phyloP scores from a whole-genome alignment of 2,329 filamentous ascomycete species.

The Paraphoma chrysanthemicola region DNA sequence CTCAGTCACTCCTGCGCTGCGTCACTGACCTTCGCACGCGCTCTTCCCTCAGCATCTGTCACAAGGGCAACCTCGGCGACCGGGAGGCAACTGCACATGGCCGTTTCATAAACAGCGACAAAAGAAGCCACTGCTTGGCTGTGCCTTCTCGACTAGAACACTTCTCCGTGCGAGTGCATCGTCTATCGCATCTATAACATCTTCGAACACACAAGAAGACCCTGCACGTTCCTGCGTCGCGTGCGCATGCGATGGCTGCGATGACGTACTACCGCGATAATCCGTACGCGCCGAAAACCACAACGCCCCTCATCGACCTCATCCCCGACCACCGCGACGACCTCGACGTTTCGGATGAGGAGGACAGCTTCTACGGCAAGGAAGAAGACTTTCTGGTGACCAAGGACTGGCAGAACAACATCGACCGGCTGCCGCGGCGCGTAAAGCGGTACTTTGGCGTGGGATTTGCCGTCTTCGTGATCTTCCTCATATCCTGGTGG shows the following conservation, averaged over 20 bases:
- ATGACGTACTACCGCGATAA: conserved; percentile 40
- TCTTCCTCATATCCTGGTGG: conserved; percentile 46
- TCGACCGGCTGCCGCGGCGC: conserved; percentile 43
- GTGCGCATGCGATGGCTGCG: neutral
- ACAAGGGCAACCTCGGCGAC: conserved; percentile 1
- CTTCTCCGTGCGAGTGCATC: neutral
- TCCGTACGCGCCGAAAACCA: conserved; percentile 19
- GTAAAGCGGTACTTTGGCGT: conserved; percentile 46
- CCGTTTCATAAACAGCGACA: neutral
- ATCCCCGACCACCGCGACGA: conserved; percentile 33
- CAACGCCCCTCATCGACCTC: conserved; percentile 38
- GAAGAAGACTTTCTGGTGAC: conserved; percentile 44
- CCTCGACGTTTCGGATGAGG: conserved; percentile 49
- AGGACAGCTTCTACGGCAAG: conserved; percentile 44
- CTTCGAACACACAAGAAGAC: neutral
- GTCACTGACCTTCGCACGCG: neutral
- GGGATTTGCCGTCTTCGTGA: conserved; percentile 34
- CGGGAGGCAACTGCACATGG: neutral
- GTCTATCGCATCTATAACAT: neutral
- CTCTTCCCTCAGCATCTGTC: neutral
- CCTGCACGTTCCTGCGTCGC: conserved; percentile 2
- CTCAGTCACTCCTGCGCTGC: neutral
- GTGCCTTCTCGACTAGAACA: neutral
- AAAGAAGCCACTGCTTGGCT: neutral
- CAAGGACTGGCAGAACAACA: conserved; percentile 39